A percentile compares a stretch with the other conserved stretches of the same genome.
Evolutionary conservation across 2,329 filamentous ascomycete species (phyloP).

Genomic region (Colletotrichum chlorophyti): DNA sequence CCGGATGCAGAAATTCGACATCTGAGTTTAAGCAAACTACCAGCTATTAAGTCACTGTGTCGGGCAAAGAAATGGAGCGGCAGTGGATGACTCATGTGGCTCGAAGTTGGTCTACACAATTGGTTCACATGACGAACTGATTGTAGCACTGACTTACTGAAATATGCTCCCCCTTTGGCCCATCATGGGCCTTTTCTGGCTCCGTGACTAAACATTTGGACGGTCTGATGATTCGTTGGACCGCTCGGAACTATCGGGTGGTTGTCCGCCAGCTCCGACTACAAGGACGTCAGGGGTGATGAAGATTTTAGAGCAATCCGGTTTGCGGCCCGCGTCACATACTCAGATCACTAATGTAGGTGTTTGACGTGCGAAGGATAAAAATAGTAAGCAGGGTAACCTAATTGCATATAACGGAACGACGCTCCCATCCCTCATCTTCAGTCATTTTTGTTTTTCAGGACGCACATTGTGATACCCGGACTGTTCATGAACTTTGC

Average conservation of each 20-base stretch:
- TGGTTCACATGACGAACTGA: too few species aligned
- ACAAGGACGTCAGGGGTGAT: slow-evolving; percentile 3
- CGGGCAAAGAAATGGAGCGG: too few species aligned
- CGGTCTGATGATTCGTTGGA: slow-evolving; percentile 10
- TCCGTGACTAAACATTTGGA: too few species aligned
- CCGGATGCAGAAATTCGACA: too few species aligned
- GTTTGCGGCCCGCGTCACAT: slow-evolving; percentile 23
- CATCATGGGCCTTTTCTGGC: too few species aligned
- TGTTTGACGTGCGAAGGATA: neutral
- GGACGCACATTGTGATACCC: slow-evolving; percentile 10
- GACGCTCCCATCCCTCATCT: slow-evolving; percentile 1
- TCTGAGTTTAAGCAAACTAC: too few species aligned
- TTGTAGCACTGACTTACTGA: too few species aligned
- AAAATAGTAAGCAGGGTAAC: neutral
- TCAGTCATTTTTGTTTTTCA: neutral
- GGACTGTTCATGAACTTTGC: neutral
- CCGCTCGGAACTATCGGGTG: slow-evolving; percentile 12
- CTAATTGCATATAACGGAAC: slow-evolving; percentile 2
- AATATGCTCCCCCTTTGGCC: too few species aligned
- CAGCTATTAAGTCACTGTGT: too few species aligned
- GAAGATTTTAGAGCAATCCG: slow-evolving; percentile 20
- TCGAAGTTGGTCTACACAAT: too few species aligned
- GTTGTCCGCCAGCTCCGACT: slow-evolving; percentile 2
- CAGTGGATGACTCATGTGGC: too few species aligned
- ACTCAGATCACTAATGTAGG: neutral